These are phyloP conservation scores for Tetrahymena malaccensis DNA, from an alignment of 73 alveolate species.

Conservation along the genomic window DNA sequence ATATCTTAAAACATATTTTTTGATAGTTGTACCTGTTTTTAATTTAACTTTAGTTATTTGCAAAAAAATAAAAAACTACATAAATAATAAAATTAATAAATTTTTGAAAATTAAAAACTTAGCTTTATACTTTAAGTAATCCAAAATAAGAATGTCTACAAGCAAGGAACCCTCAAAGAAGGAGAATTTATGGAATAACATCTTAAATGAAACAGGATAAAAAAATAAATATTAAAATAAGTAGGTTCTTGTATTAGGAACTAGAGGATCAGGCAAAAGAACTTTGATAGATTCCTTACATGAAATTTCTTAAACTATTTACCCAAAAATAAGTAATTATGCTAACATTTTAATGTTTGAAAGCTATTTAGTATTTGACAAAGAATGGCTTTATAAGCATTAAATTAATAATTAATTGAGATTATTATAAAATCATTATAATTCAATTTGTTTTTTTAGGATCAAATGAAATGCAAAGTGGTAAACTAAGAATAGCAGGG, in stretches of 20 bases:
- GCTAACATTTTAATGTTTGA: not conserved
- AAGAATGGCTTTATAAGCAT: not conserved
- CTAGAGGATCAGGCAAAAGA: conserved; percentile 32
- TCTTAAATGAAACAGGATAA: conserved; percentile 18
- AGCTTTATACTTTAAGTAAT: not conserved
- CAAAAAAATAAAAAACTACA: not conserved
- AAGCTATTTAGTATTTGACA: too few species aligned
- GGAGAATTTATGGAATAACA: conserved; percentile 36
- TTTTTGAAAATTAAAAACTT: not conserved
- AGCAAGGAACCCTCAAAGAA: not conserved
- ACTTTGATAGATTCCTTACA: conserved; percentile 17
- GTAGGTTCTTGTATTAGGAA: conserved; percentile 23
- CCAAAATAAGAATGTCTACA: not conserved
- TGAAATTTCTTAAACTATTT: conserved; percentile 1
- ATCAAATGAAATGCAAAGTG: not conserved
- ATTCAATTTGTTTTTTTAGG: not conserved
- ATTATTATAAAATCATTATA: not conserved
- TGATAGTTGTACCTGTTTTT: not conserved
- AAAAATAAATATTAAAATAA: conserved; percentile 6
- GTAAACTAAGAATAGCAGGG: conserved; percentile 6
- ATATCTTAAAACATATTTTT: not conserved
- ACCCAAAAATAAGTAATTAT: conserved; percentile 7
- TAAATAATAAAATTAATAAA: not conserved
- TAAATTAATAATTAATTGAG: not conserved
- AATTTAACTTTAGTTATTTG: not conserved